These are phyloP conservation scores for Typha latifolia DNA, from an alignment of 176 grass and related monocot species.

Conservation along the genomic window DNA sequence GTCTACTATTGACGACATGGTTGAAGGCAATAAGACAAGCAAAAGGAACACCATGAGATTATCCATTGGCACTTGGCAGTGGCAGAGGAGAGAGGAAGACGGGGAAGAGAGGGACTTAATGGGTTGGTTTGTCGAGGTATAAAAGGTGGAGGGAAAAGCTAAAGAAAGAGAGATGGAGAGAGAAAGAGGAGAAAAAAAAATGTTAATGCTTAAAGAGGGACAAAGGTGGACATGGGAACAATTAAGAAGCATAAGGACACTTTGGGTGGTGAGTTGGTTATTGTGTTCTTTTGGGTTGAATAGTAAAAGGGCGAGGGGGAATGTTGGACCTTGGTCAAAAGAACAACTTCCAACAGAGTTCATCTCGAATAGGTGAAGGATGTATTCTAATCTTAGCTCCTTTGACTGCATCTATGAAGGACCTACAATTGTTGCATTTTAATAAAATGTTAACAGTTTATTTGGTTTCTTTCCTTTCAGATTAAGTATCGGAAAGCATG, in stretches of 20 bases:
- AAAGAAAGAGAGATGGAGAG: neutral
- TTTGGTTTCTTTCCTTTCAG: too few relatives aligned
- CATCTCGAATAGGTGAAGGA: neutral
- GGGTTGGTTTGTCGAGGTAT: neutral
- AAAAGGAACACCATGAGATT: constrained; percentile 20
- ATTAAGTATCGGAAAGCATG: too few relatives aligned
- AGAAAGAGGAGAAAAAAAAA: neutral
- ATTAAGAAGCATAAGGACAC: constrained; percentile 2
- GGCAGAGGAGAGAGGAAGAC: constrained; percentile 3
- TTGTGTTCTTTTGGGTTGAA: neutral
- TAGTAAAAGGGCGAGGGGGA: neutral
- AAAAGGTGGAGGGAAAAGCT: constrained; percentile 1
- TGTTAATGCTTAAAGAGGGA: neutral
- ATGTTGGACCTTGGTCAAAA: constrained; percentile 1
- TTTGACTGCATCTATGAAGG: too few relatives aligned
- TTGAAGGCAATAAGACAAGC: constrained; percentile 14
- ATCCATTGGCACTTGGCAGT: neutral
- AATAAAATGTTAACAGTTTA: too few relatives aligned
- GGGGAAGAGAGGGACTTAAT: constrained; percentile 1
- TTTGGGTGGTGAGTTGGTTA: neutral
- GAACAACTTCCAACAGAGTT: neutral
- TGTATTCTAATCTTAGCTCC: too few relatives aligned
- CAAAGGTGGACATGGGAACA: neutral
- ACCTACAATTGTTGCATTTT: too few relatives aligned
- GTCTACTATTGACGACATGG: neutral